phyloP scores from a whole-genome alignment of 1,284 basidiomycete genomes.

The Xerocomus nothofagi region DNA sequence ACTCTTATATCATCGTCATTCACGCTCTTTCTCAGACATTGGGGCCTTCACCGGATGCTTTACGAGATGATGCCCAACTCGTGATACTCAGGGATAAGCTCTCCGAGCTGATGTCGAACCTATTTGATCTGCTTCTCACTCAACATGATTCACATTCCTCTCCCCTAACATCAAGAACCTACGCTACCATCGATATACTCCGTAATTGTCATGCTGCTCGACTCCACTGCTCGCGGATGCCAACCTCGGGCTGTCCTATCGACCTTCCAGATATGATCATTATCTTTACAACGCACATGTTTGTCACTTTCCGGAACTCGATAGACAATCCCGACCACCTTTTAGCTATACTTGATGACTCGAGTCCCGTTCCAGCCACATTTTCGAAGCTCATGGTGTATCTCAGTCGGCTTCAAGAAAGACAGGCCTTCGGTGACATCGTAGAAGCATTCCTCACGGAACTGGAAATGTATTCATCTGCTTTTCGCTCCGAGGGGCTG shows the following conservation, averaged over 20 bases:
- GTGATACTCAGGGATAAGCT: conserved; percentile 21
- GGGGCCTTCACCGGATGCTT: neutral
- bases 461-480: conserved; percentile 35
- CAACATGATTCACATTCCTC: conserved; percentile 1
- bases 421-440: conserved; percentile 14
- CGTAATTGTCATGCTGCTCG: conserved; percentile 16
- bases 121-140: conserved; percentile 29
- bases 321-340: conserved; percentile 11
- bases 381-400: conserved; percentile 33
- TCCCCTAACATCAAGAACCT: conserved; percentile 8
- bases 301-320: conserved; percentile 21
- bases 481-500: conserved; percentile 38
- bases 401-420: conserved; percentile 10
- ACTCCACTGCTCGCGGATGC: conserved; percentile 18
- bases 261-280: conserved; percentile 34
- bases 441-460: conserved; percentile 27
- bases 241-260: conserved; percentile 5
- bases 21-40: conserved; percentile 14
- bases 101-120: conserved; percentile 24
- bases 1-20: conserved; percentile 24
- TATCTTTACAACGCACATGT: conserved; percentile 32
- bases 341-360: conserved; percentile 26
- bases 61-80: conserved; percentile 3
- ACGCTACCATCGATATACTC: conserved; percentile 22
- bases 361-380: conserved; percentile 34